Base-by-base conservation (phyloP, 202 grass and related monocot species). In the Carex arenaria region DNA sequence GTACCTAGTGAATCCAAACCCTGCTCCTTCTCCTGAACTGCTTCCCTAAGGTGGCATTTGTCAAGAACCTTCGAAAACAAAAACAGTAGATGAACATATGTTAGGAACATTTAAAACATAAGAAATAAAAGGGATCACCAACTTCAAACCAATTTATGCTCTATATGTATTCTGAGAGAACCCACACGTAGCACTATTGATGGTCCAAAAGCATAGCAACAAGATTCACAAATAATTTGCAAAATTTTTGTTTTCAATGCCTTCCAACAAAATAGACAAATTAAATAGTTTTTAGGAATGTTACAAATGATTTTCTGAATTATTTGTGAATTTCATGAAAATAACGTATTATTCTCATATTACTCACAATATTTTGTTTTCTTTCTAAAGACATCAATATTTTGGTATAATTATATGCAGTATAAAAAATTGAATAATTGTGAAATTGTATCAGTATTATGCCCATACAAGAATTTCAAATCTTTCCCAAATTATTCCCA, bases 41-140 rank as follows among this genome's bases (percentile, higher is more conserved):
- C 78, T 84, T 95, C 95, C 82, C 84, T 85, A 85, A 98, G 91
- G 74, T 98, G 95, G 40, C 95, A 98, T 88, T 98, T 95, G 10
- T 84, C 88, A n/a, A 98, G 93, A 86, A 92, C 89, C 95, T 98
- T 83, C 13, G 22, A 3, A 82, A 77, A 68, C 17, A 81, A 70
- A 26, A 59, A 55, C 20, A 52, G 3, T n/a, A 36, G 40, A 40
- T 49, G 45, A 49, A 49, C 45, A 49, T 49, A 49, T 49, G 45
- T 49, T 49, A 49, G 3, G 3, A 49, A 49, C 10, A 49, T 49
- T 49, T 47, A 10, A 47, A 47, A 47, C 9, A 2, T 47, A 47
- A 47, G 45, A 47, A 2, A 47, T 47, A 2, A 11, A 47, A 47
- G 45, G 45, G 45, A 47, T 10, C 45, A 47, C 45, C 45, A 47